These are phyloP conservation scores for Hirsutella rhossiliensis DNA, from an alignment of 2,329 filamentous ascomycete species.

Conservation along the genomic window DNA sequence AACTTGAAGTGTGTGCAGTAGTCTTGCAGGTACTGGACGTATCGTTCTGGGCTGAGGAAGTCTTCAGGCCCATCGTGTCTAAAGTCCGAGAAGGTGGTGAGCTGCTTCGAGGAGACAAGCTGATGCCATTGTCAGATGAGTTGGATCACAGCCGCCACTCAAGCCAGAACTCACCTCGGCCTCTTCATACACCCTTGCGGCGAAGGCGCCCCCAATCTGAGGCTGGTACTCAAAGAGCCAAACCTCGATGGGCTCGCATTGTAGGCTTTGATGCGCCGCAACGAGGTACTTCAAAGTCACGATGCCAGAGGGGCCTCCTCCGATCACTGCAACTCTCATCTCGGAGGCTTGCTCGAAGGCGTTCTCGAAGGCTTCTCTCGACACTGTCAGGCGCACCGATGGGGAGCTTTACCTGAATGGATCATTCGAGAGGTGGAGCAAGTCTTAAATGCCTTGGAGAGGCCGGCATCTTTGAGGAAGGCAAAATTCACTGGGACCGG, in stretches of 20 bases:
- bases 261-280: conserved; percentile 18
- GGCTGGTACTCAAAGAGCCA: conserved; percentile 27
- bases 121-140: conserved; percentile 1
- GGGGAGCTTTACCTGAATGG: too few relatives aligned
- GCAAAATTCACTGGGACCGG: too few relatives aligned
- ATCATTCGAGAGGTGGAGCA: too few relatives aligned
- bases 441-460: too few relatives aligned
- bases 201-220: conserved; percentile 29
- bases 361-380: too few relatives aligned
- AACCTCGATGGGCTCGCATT: conserved; percentile 21
- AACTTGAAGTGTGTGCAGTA: conserved; percentile 26
- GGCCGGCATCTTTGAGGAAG: too few relatives aligned
- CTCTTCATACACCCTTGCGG: conserved; percentile 28
- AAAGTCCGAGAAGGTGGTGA: conserved; percentile 35
- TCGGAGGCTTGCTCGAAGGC: background rate
- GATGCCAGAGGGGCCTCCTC: conserved; percentile 24
- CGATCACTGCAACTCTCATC: conserved; percentile 23
- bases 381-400: too few relatives aligned
- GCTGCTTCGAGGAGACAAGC: conserved; percentile 32
- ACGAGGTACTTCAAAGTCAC: conserved; percentile 23
- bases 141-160: conserved; percentile 17
- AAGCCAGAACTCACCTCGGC: conserved; percentile 30
- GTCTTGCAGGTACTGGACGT: conserved; percentile 25
- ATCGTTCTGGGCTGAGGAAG: conserved; percentile 25
- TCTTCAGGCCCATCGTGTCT: conserved; percentile 23